Conservation (phyloP, 441 rosid species). For the Erysimum pusillum region DNA sequence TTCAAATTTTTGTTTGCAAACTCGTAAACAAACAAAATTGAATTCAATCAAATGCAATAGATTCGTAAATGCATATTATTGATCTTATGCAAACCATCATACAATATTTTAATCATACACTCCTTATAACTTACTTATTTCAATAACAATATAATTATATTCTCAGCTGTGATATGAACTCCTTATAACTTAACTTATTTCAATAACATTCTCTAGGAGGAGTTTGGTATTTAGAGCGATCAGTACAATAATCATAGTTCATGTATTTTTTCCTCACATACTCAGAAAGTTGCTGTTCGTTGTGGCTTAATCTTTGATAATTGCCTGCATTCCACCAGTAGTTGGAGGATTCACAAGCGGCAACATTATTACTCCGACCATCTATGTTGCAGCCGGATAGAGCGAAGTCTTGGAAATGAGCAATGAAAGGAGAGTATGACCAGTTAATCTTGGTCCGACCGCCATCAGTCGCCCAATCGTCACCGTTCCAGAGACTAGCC, state of each 20-base stretch:
- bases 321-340: slow-evolving; percentile 68
- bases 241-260: slow-evolving; percentile 42
- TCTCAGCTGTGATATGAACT: background rate
- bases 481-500: slow-evolving; percentile 82
- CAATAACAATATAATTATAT: too few relatives aligned
- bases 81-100: slow-evolving; percentile 7
- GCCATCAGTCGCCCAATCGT: slow-evolving; percentile 77
- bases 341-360: slow-evolving; percentile 46
- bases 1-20: too few relatives aligned
- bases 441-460: slow-evolving; percentile 69
- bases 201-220: slow-evolving; percentile 50
- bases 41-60: background rate
- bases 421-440: slow-evolving; percentile 66
- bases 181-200: too few relatives aligned
- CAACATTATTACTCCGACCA: slow-evolving; percentile 1
- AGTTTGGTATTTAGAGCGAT: slow-evolving; percentile 47
- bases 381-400: slow-evolving; percentile 54
- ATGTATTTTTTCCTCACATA: slow-evolving; percentile 46
- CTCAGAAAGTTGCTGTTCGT: slow-evolving; percentile 45
- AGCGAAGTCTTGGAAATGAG: slow-evolving; percentile 62
- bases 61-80: background rate
- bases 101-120: background rate
- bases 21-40: too few relatives aligned
- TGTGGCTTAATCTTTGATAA: slow-evolving; percentile 42
- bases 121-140: too few relatives aligned